Evolutionary conservation across 2,329 filamentous ascomycete genomes (phyloP).

Genomic region (Fusarium siculi): DNA sequence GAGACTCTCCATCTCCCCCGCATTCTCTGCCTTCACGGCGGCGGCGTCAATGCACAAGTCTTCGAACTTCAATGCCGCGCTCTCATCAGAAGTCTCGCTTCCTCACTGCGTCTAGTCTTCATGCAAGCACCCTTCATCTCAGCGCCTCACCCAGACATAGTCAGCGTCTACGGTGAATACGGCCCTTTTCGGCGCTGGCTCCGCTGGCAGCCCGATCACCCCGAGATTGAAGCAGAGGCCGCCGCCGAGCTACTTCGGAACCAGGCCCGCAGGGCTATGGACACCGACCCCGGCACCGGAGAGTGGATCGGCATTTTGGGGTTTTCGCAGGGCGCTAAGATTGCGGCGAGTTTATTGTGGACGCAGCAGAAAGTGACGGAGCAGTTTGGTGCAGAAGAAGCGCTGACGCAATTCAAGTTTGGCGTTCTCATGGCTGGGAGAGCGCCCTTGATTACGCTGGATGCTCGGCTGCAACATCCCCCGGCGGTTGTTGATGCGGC

Average conservation of each 20-base stretch:
- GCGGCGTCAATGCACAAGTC: conserved; percentile 76
- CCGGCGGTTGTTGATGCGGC: conserved; percentile 51
- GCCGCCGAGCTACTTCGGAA: conserved; percentile 55
- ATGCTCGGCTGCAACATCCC: conserved; percentile 62
- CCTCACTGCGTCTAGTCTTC: conserved; percentile 76
- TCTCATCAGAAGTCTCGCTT: conserved; percentile 57
- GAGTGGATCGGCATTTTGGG: conserved; percentile 70
- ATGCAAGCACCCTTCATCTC: conserved; percentile 75
- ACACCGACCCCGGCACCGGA: conserved; percentile 64
- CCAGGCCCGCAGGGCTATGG: conserved; percentile 59
- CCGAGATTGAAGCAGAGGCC: conserved; percentile 59
- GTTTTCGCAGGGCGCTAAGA: conserved; percentile 74
- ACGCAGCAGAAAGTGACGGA: conserved; percentile 67
- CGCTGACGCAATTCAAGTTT: conserved; percentile 47
- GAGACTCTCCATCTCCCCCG: conserved; percentile 61
- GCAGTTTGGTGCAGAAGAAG: conserved; percentile 45
- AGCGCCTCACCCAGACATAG: conserved; percentile 69
- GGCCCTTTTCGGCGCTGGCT: conserved; percentile 74
- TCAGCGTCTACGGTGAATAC: conserved; percentile 71
- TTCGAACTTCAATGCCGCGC: conserved; percentile 75
- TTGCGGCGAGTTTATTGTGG: conserved; percentile 68
- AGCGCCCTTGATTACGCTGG: conserved; percentile 47
- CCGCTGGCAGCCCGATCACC: conserved; percentile 69
- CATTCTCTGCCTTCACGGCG: conserved; percentile 84
- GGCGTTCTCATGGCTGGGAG: conserved; percentile 51